phyloP scores from a whole-genome alignment of 2,329 filamentous ascomycete genomes.

The Penicillium sp. region DNA sequence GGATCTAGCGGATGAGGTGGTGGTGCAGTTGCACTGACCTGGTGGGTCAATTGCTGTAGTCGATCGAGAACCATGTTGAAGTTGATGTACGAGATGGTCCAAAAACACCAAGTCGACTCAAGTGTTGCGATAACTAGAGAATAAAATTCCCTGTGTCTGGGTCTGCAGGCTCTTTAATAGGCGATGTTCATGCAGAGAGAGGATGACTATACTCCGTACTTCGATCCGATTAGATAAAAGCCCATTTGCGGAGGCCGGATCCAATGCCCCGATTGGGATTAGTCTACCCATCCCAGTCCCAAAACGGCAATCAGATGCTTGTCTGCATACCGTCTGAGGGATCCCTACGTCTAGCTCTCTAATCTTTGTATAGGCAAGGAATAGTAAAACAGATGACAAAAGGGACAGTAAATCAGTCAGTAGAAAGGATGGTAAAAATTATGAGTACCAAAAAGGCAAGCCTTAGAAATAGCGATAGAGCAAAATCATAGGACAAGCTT shows the following conservation, averaged over 20 bases:
- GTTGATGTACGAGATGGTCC: background rate
- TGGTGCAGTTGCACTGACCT: slow-evolving; percentile 57
- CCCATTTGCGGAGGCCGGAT: slow-evolving; percentile 55
- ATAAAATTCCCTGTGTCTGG: background rate
- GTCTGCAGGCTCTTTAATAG: slow-evolving; percentile 11
- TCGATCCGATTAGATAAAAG: slow-evolving; percentile 15
- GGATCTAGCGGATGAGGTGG: slow-evolving; percentile 76
- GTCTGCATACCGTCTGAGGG: slow-evolving; percentile 3
- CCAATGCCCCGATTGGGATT: slow-evolving; percentile 57
- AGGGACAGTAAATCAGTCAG: too few relatives aligned
- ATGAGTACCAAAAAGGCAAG: too few relatives aligned
- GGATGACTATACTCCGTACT: background rate
- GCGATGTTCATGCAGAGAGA: background rate
- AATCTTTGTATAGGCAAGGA: too few relatives aligned
- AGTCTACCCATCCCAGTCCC: slow-evolving; percentile 14
- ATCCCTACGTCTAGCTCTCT: too few relatives aligned
- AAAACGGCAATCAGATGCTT: slow-evolving; percentile 25
- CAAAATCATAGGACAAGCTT: too few relatives aligned
- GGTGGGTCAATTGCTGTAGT: slow-evolving; percentile 63
- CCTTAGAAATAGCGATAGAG: too few relatives aligned
- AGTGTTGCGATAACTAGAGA: background rate
- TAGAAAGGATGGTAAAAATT: too few relatives aligned
- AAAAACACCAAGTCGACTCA: too few relatives aligned
- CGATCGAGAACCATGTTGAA: slow-evolving; percentile 60
- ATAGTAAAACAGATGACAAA: too few relatives aligned